A percentile compares a stretch with the other conserved stretches of the same genome.
Evolutionary conservation across 805 yeast species (phyloP).

Genomic region (Yarrowia hollandica): DNA sequence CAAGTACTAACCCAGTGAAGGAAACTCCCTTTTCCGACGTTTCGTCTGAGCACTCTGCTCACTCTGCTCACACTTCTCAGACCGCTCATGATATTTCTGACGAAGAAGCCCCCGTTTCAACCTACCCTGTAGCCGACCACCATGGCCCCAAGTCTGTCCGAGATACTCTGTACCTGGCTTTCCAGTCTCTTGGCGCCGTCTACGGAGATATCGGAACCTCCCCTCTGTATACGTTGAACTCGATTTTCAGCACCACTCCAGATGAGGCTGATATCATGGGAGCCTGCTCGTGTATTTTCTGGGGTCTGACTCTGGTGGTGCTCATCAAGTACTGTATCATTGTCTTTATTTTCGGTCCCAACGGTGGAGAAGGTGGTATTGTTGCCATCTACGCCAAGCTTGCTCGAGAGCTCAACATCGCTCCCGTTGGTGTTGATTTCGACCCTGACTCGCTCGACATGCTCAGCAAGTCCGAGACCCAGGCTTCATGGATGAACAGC

Average conservation of each 20-base stretch:
- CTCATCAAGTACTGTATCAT: slow-evolving; percentile 53
- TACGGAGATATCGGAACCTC: slow-evolving; percentile 45
- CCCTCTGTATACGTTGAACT: slow-evolving; percentile 17
- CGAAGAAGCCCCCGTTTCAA: slow-evolving; percentile 3
- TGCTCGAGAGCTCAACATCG: slow-evolving; percentile 47
- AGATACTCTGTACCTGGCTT: slow-evolving; percentile 38
- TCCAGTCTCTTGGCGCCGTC: slow-evolving; percentile 57
- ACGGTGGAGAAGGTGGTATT: slow-evolving; percentile 64
- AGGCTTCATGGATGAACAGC: slow-evolving; percentile 39
- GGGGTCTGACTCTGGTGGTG: slow-evolving; percentile 55
- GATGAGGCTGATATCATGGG: background rate
- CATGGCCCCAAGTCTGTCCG: background rate
- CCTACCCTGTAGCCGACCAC: slow-evolving; percentile 5
- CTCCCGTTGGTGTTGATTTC: slow-evolving; percentile 10
- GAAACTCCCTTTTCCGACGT: background rate
- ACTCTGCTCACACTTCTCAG: too few relatives aligned
- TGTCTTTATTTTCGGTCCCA: slow-evolving; percentile 53
- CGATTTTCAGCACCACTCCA: background rate
- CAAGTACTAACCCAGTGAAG: slow-evolving; percentile 10
- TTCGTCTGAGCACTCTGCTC: background rate
- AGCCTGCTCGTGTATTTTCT: slow-evolving; percentile 45
- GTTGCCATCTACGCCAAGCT: slow-evolving; percentile 63
- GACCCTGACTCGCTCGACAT: slow-evolving; percentile 25
- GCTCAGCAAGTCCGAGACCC: slow-evolving; percentile 33
- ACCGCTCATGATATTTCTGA: background rate